Base-by-base conservation (phyloP, 1,284 basidiomycete species). In the Tilletia walkeri region DNA sequence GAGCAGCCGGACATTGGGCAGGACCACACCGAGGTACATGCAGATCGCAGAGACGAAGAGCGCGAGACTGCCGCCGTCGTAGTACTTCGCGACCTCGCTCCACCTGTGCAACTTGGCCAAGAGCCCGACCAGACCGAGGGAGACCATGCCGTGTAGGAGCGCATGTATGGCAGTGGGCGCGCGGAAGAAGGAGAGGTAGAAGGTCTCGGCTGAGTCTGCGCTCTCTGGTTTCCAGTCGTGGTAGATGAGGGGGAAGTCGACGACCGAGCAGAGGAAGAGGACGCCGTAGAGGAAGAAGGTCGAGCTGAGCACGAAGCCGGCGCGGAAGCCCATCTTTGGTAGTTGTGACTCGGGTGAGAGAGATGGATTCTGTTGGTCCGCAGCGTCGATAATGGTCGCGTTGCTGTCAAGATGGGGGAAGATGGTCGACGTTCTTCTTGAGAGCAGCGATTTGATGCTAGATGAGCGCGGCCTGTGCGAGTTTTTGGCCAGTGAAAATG, bases 281-380 rank as follows among this genome's bases (percentile, higher is more conserved):
- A 82, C 72, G 10, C 80, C 80, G 50, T 34, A 54, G 59, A 36
- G 48, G 49, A 48, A 68, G 24, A 67, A 66, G 48, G 59, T 47
- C 24, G 50, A n/a, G 47, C 16, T 47, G 24, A 67, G 47, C 7
- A 54, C 36, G 50, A 50, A 56, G 38, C 81, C 82, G 66, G 79
- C 81, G 24, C 82, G 80, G 70, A 83, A 83, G 41, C 82, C 82
- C 82, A 83, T 83, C 41, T 68, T n/a, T n/a, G n/a, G n/a, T n/a
- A n/a, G n/a, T n/a, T n/a, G n/a, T n/a, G n/a, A n/a, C n/a, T n/a
- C n/a, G n/a, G n/a, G n/a, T n/a, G n/a, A n/a, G n/a, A n/a, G n/a
- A n/a, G n/a, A n/a, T n/a, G n/a, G n/a, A n/a, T n/a, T n/a, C n/a
- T n/a, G n/a, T n/a, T n/a, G n/a, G n/a, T n/a, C n/a, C n/a, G n/a